Conservation (phyloP, 164 flowering plant species). For the Vitis cinerea region DNA sequence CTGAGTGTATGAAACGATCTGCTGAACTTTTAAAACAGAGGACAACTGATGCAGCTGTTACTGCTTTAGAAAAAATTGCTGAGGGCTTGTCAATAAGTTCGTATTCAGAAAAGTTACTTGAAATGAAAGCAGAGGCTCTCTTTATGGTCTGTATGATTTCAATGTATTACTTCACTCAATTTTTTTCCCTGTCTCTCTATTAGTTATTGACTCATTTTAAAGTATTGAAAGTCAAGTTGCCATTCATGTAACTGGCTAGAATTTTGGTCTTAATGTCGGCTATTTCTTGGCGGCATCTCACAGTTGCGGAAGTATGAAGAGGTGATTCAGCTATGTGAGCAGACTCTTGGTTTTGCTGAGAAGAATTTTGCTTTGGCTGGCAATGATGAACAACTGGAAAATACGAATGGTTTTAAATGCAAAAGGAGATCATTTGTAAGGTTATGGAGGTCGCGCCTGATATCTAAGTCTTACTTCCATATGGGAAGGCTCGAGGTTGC, state of each 20-base stretch:
- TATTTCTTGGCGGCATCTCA: slow-evolving; percentile 15
- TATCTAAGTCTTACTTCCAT: slow-evolving; percentile 63
- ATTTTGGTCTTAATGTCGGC: slow-evolving; percentile 2
- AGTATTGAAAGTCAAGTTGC: not conserved
- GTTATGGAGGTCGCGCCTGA: slow-evolving; percentile 67
- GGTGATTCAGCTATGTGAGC: slow-evolving; percentile 73
- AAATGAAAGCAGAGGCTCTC: slow-evolving; percentile 86
- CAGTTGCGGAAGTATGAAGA: slow-evolving; percentile 78
- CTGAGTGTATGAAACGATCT: slow-evolving; percentile 33
- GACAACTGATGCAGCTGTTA: slow-evolving; percentile 46
- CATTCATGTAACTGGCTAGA: slow-evolving; percentile 1
- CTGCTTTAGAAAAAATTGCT: slow-evolving; percentile 47
- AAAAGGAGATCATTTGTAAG: slow-evolving; percentile 26
- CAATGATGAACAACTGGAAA: slow-evolving; percentile 12
- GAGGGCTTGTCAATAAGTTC: slow-evolving; percentile 68
- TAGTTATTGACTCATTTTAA: not conserved
- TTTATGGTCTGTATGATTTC: slow-evolving; percentile 50
- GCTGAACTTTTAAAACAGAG: slow-evolving; percentile 53
- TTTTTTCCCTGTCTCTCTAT: not conserved
- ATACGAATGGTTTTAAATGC: slow-evolving; percentile 24
- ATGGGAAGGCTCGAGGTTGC: slow-evolving; percentile 83
- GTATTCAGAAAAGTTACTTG: slow-evolving; percentile 65
- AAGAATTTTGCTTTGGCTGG: slow-evolving; percentile 38
- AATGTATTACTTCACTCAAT: not conserved
- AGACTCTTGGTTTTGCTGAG: slow-evolving; percentile 65